A percentile compares a stretch with the other conserved stretches of the same genome.
Evolutionary conservation across 306 rosid species (phyloP).

Genomic region (Acacia melanoxylon): DNA sequence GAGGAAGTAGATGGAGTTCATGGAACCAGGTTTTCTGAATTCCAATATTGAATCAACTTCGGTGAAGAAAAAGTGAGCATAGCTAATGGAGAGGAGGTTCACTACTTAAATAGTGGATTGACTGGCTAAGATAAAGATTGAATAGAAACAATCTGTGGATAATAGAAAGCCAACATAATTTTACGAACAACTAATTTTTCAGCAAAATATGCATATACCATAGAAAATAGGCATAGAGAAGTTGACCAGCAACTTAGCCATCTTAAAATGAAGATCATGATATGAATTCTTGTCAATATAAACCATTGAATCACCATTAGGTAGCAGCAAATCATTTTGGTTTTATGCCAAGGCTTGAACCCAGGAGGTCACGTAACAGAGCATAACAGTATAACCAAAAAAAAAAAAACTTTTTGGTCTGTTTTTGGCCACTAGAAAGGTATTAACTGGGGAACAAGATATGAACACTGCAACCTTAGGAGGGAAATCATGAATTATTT

Average conservation of each 20-base stretch:
- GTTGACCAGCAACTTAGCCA: constrained; percentile 1
- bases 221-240: background rate
- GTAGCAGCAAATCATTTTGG: background rate
- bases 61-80: background rate
- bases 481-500: background rate
- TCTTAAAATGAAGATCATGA: background rate
- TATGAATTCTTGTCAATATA: background rate
- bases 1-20: background rate
- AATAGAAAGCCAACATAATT: background rate
- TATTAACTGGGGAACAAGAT: background rate
- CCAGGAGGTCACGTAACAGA: too few relatives aligned
- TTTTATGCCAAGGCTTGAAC: background rate
- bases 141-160: background rate
- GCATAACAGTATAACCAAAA: background rate
- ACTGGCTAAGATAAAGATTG: background rate
- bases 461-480: background rate
- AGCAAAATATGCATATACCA: constrained; percentile 7
- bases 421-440: background rate
- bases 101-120: background rate
- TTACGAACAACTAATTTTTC: background rate
- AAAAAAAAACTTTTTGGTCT: background rate
- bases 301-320: background rate
- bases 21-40: background rate
- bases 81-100: background rate
- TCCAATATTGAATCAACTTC: background rate